Evolutionary conservation across 352 stramenopile species (phyloP), one percentile per base, ranked within the genome.

Genomic region (Globisporangium ultimum): DNA sequence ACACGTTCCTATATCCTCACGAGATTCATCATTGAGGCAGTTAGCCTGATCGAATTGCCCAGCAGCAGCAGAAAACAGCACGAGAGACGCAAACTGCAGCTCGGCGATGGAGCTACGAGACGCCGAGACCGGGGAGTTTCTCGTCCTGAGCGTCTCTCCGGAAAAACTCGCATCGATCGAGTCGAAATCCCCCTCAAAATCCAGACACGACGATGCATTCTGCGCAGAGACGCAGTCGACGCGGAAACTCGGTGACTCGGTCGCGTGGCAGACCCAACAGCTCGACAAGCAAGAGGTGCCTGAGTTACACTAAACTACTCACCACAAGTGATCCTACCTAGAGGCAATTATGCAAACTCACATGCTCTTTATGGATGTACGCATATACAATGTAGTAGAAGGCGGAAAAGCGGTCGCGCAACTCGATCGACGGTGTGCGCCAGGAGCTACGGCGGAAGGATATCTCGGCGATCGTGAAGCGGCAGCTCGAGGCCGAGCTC

Each of bases 161-260:
- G 48, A 20, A 13, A 48, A 34, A 43, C 45, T 41, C 32, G 28
- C 54, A 32, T 54, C 47, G 17, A 7, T 24, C 49, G n/a, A 15
- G 15, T 45, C 40, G n/a, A 17, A 18, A 13, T 55, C 41, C 13
- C 17, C 51, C 2, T 45, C 22, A 20, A 60, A 20, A 14, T 17
- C 47, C 17, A 41, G 14, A 55, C 48, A 42, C 42, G 47, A 56
- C 12, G 7, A 41, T 32, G n/a, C 28, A 22, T 47, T 74, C 1
- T 70, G 86, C 36, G 68, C 68, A 15, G 79, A 84, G 52, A 91
- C 79, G 4, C 84, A 89, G 54, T 87, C 79, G 2, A 74, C 54
- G 24, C 68, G 84, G 1, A 52, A 63, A 7, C 70, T 90, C 15
- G 84, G 84, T 20, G 68, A 66, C 2, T 53, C 34, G 1, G 74